These are phyloP conservation scores for Fusarium annulatum DNA, from an alignment of 2,329 filamentous ascomycete genomes.

Conservation along the genomic window DNA sequence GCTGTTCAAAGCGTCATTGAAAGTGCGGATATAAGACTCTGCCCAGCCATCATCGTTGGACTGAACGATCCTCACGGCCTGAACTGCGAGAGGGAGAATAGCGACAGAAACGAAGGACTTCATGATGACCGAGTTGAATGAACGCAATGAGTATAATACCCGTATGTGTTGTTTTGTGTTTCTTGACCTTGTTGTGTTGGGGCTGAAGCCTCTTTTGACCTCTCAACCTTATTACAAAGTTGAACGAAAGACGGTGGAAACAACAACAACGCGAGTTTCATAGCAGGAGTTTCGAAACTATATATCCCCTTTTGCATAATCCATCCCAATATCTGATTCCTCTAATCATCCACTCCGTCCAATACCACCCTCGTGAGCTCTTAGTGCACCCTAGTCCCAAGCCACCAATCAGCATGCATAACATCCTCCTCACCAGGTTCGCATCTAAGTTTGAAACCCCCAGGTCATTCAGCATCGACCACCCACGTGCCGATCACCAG, in stretches of 20 bases:
- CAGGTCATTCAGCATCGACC: slow-evolving; percentile 27
- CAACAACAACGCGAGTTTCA: background rate
- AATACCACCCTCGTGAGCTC: slow-evolving; percentile 31
- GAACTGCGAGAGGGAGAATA: slow-evolving; percentile 44
- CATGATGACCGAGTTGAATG: slow-evolving; percentile 41
- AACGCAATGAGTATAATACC: background rate
- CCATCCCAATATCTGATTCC: slow-evolving; percentile 33
- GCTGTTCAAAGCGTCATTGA: slow-evolving; percentile 65
- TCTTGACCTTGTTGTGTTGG: background rate
- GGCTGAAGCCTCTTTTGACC: background rate
- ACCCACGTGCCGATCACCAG: slow-evolving; percentile 37
- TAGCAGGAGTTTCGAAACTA: slow-evolving; percentile 14
- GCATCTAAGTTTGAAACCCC: slow-evolving; percentile 35
- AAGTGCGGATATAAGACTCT: slow-evolving; percentile 71
- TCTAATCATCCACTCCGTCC: slow-evolving; percentile 33
- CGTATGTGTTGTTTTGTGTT: background rate
- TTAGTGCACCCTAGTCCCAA: background rate
- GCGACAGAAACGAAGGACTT: slow-evolving; percentile 40
- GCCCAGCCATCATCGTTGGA: slow-evolving; percentile 82
- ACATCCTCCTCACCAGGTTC: slow-evolving; percentile 15
- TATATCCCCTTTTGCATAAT: slow-evolving; percentile 26
- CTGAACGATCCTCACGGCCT: slow-evolving; percentile 66
- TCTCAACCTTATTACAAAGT: background rate
- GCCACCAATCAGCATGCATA: background rate
- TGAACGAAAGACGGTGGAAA: background rate